Evolutionary conservation across 2,329 filamentous ascomycete species (phyloP), one percentile per base, ranked within the genome.

Genomic region (Fusarium graminum): DNA sequence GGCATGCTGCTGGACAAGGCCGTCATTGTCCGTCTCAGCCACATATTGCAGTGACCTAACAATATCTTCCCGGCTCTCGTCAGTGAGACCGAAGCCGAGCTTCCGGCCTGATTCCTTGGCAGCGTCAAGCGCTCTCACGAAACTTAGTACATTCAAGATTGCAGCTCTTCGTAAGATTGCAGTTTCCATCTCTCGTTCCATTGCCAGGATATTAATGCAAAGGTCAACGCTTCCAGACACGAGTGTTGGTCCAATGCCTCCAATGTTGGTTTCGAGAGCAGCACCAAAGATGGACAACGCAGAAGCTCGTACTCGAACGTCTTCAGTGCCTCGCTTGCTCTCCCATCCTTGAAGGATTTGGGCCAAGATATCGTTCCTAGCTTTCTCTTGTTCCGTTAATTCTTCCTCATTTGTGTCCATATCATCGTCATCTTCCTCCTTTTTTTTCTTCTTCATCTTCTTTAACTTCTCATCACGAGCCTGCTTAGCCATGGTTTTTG

Each of bases 281-380:
- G 78, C 78, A 1, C 85, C 85, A 41, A 93, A 80, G 44, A 93
- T 83, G 6, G 89, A 90, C 8, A 93, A 75, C 6, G 90, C 88
- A 22, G 90, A 92, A 14, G 89, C 80, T 1, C 91, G 86, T 67
- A 93, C 85, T 6, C 91, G 83, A 13, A 92, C 80, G 71, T 93
- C 90, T 74, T 93, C 90, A 59, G 83, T 83, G 1, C 88, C 89
- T 16, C 83, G 79, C 55, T 86, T 88, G 63, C 88, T 84, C 66
- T 89, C 84, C 90, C 90, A 92, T 1, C 88, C 89, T 14, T 83
- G 79, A 1, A 92, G 81, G 59, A 92, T 91, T 59, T 83, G 81
- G 22, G 81, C 79, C 13, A 90, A 73, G 44, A 84, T 80, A 29
- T 82, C 87, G 55, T 83, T 83, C 60, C 78, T 82, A 42, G 70